Base-by-base conservation (phyloP, 179 eudicot species). In the Spinacia oleracea region DNA sequence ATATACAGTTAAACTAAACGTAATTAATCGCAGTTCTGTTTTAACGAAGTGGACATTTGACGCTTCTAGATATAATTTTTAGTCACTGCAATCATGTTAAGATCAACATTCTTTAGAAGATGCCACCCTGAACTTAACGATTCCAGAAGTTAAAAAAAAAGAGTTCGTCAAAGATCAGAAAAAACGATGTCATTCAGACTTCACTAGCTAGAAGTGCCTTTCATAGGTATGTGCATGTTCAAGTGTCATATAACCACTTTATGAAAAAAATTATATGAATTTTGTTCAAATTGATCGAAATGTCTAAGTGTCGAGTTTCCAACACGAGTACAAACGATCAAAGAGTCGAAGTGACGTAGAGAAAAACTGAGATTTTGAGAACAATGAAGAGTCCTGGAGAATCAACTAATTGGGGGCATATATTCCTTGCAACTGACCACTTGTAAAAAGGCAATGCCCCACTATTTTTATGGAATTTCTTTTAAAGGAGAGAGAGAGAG, bases 341-440 rank as follows among this genome's bases (percentile, higher is more conserved):
- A 35, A 35, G 40, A 35, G 40, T 35, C 40, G 4, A 35, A 4
- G 40, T 35, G 40, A 35, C 3, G 40, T 35, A 35, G 4, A 35
- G 40, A 38, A 38, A 38, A 50, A 16, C 14, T 58, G 67, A 64
- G 51, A 77, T 77, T 67, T 43, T 20, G 23, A 67, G 66, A 67
- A 51, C 40, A 77, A 55, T 51, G n/a, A 51, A 53, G 66, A 68
- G 56, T 55, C 34, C 59, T 77, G 6, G 51, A 9, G 21, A 25
- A 48, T 40, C 67, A 50, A 67, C 46, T 48, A 3, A 38, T 34
- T 38, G 25, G 63, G 34, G 50, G 56, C 43, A 51, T 78, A 70
- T 71, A 71, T 78, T 78, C 81, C 23, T 78, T 6, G 32, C 70
- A 27, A 71, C 71, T 78, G 58, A 48, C 81, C 70, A 71, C 76